Base-by-base conservation (phyloP, 1,284 basidiomycete genomes). In the Tilletia setariae region DNA sequence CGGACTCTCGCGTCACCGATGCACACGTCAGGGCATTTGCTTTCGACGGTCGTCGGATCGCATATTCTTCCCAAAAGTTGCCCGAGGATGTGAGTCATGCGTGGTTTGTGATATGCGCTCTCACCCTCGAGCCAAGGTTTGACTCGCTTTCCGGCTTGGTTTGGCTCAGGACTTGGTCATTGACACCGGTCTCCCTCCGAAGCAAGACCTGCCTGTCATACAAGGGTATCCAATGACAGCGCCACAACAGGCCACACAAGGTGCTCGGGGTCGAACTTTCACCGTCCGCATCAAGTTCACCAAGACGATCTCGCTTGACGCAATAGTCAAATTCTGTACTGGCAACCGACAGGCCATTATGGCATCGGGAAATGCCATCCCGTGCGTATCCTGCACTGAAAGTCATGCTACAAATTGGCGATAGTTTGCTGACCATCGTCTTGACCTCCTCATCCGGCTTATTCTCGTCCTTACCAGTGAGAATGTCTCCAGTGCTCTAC, bases 1-100 rank as follows among this genome's bases (percentile, higher is more conserved):
- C 51, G 1, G n/a, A 23, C 16, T 53, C 61, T 30, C 70, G 68
- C 35, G 69, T 78, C 28, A 74, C 72, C 15, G 46, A 49, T 11
- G 65, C 66, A 8, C 68, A 72, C 15, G 69, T 69, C 2, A 21
- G 25, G 16, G 25, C 23, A n/a, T 23, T 74, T 8, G 72, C 59
- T 6, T 78, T 68, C 64, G 76, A 78, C 35, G 75, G 75, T 3
- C 53, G 67, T 1, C 68, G 70, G 1, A 71, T 72, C 21, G 70
- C 67, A 7, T 78, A 66, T 46, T 64, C 72, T 6, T 23, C 35
- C 3, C 19, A 65, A 6, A 30, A 51, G 1, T 28, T 69, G 7
- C 69, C 71, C 19, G 40, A 68, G 44, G 30, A 70, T 30, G 56
- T 61, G 56, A 61, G 56, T 61, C 8, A n/a, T 61, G 4, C n/a